These are phyloP conservation scores for Polychaeton citri DNA, from an alignment of 2,329 filamentous ascomycete genomes.

Conservation along the genomic window DNA sequence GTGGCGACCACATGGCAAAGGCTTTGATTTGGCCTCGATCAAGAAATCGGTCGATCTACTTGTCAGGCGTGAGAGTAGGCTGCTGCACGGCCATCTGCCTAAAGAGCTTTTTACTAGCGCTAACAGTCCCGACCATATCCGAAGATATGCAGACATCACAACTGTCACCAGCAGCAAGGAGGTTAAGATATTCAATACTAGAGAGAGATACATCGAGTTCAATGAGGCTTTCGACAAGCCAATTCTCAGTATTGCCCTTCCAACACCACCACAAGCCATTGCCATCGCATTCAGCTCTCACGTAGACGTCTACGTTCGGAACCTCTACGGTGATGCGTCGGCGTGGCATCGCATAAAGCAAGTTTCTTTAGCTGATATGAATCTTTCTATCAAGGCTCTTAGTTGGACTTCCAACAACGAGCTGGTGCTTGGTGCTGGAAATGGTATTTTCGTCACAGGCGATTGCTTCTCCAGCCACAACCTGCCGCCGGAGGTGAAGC, in stretches of 20 bases:
- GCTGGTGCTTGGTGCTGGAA: constrained; percentile 77
- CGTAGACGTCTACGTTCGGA: constrained; percentile 15
- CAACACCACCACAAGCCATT: constrained; percentile 2
- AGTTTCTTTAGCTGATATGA: constrained; percentile 12
- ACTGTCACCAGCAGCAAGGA: background rate
- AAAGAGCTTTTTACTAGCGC: background rate
- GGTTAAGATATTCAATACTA: background rate
- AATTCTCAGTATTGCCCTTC: background rate
- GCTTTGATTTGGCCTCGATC: background rate
- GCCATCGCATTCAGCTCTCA: constrained; percentile 12
- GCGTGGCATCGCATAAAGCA: constrained; percentile 13
- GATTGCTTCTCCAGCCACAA: constrained; percentile 56
- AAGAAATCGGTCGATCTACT: background rate
- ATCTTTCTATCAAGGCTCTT: constrained; percentile 10
- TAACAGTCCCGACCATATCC: background rate
- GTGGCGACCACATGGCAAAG: background rate
- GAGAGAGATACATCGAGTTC: background rate
- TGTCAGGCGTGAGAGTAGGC: background rate
- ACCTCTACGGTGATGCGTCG: constrained; percentile 8
- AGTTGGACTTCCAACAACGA: constrained; percentile 71
- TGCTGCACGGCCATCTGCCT: background rate
- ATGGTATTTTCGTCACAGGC: constrained; percentile 78
- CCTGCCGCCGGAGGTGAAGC: constrained; percentile 29
- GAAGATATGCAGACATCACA: background rate
- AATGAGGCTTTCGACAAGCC: background rate